A percentile compares a stretch with the other conserved stretches of the same genome.
These are phyloP conservation scores for Endogone sp. DNA, from an alignment of 192 early-diverging fungal species.

Conservation along the genomic window DNA sequence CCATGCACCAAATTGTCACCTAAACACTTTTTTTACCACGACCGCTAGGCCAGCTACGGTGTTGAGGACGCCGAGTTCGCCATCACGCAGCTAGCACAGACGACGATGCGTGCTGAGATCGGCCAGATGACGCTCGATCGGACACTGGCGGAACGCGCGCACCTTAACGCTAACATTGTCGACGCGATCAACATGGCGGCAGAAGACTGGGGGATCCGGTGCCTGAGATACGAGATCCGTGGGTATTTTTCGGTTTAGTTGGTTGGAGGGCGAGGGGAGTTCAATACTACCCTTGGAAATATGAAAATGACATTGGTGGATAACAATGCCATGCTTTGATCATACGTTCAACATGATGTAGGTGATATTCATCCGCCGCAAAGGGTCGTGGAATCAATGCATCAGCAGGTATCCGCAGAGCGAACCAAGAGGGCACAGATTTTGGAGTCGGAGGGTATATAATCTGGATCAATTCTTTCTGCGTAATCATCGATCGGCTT, in stretches of 20 bases:
- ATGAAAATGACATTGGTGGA: too few species aligned
- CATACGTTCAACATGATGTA: slow-evolving; percentile 7
- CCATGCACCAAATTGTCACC: background rate
- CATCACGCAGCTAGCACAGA: slow-evolving; percentile 95
- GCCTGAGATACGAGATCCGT: slow-evolving; percentile 93
- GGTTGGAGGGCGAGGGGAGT: too few species aligned
- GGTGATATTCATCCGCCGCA: slow-evolving; percentile 90
- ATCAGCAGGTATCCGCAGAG: slow-evolving; percentile 96
- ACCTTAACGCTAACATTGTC: slow-evolving; percentile 91
- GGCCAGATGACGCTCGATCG: slow-evolving; percentile 97
- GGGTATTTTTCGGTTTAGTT: slow-evolving; percentile 12
- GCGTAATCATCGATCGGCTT: background rate
- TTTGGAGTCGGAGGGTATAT: slow-evolving; percentile 67
- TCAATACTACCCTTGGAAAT: too few species aligned
- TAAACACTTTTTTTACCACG: background rate
- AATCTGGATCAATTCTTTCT: background rate
- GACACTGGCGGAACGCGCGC: slow-evolving; percentile 90
- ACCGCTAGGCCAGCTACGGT: slow-evolving; percentile 75
- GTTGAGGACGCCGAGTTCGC: slow-evolving; percentile 95
- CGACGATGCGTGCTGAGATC: slow-evolving; percentile 98
- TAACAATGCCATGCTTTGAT: too few species aligned
- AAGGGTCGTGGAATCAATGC: slow-evolving; percentile 96
- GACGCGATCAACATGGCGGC: slow-evolving; percentile 91
- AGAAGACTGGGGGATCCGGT: slow-evolving; percentile 94
- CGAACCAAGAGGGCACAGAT: slow-evolving; percentile 96